A percentile compares a stretch with the other conserved stretches of the same genome.
These are phyloP conservation scores for Trypanosoma conorhini DNA, from an alignment of 208 protist species.

Conservation along the genomic window DNA sequence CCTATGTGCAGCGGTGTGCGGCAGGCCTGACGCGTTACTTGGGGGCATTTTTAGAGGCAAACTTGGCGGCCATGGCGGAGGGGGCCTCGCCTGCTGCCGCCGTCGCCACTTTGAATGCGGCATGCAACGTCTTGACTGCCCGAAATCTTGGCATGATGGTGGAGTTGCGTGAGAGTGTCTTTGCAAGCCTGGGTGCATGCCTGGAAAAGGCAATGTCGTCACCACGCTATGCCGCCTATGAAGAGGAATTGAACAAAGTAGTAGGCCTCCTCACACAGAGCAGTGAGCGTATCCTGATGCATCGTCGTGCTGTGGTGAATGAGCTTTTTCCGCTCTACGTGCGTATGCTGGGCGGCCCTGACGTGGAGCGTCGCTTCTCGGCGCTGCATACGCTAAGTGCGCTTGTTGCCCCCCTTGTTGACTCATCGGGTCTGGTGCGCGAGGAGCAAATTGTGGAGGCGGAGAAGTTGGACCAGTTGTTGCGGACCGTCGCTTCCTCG, in stretches of 20 bases:
- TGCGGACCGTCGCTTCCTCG: constrained; percentile 17
- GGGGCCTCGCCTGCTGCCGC: constrained; percentile 39
- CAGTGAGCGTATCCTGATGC: constrained; percentile 42
- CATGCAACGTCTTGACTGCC: constrained; percentile 63
- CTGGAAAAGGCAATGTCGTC: constrained; percentile 68
- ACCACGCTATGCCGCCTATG: constrained; percentile 58
- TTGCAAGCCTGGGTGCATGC: constrained; percentile 62
- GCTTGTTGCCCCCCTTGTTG: constrained; percentile 47
- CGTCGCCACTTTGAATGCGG: constrained; percentile 37
- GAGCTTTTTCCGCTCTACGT: constrained; percentile 61
- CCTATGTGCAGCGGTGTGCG: constrained; percentile 74
- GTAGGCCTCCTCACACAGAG: constrained; percentile 62
- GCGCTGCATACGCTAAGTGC: constrained; percentile 76
- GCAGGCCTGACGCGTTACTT: constrained; percentile 41
- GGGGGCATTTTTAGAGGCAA: constrained; percentile 57
- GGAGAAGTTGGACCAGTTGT: constrained; percentile 36
- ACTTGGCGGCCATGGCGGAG: constrained; percentile 47
- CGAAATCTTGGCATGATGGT: constrained; percentile 46
- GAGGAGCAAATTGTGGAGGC: constrained; percentile 26
- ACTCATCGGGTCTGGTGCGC: not conserved
- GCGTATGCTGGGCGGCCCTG: constrained; percentile 54
- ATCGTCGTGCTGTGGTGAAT: constrained; percentile 49
- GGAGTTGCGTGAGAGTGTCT: constrained; percentile 47
- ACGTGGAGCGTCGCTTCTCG: constrained; percentile 56
- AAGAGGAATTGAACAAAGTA: constrained; percentile 65